phyloP scores from a whole-genome alignment of 768 basidiomycete genomes.

The Mycena leptocephala region DNA sequence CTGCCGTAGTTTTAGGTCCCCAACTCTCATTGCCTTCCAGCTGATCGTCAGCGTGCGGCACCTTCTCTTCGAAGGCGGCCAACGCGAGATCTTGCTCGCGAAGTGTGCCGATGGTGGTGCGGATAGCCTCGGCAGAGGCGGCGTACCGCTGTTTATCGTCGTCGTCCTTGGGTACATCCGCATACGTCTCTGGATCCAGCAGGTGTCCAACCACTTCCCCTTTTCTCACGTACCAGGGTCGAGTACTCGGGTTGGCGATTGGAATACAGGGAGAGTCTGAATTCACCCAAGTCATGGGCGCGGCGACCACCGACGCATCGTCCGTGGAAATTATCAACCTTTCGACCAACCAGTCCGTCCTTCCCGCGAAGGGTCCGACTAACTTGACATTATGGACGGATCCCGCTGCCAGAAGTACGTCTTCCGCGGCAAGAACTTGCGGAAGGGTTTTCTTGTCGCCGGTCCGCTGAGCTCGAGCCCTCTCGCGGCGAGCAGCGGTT shows the following conservation, averaged over 20 bases:
- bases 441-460: background rate
- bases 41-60: background rate
- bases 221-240: conserved; percentile 10
- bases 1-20: background rate
- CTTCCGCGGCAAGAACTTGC: conserved; percentile 1
- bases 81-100: no score
- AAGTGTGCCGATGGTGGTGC: background rate
- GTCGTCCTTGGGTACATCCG: no score
- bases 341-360: conserved; percentile 33
- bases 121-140: background rate
- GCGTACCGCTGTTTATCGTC: background rate
- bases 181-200: no score
- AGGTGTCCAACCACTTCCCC: no score
- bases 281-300: conserved; percentile 28
- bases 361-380: background rate
- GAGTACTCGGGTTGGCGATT: conserved; percentile 32
- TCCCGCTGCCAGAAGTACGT: background rate
- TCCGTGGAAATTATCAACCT: conserved; percentile 25
- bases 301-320: background rate
- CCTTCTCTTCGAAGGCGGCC: background rate
- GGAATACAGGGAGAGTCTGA: conserved; percentile 17
- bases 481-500: background rate
- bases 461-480: background rate
- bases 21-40: background rate
- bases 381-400: conserved; percentile 13